Evolutionary conservation across 2,329 filamentous ascomycete species (phyloP).

Genomic region (Moelleriella libera): DNA sequence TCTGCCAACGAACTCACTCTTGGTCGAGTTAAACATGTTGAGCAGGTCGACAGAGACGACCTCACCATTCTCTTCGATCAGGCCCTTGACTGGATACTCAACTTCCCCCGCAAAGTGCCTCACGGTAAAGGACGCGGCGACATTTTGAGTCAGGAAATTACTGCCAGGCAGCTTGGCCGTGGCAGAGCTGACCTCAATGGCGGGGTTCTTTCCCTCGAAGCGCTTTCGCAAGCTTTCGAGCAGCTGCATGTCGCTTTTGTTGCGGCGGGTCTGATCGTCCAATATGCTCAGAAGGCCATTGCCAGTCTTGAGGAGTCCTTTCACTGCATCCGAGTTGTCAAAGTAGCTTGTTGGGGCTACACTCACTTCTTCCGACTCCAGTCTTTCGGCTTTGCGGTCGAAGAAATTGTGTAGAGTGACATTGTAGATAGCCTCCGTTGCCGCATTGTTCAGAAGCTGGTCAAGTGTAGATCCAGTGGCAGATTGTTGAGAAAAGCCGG

Average conservation of each 20-base stretch:
- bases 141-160: constrained; percentile 79
- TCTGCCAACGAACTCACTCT: constrained; percentile 75
- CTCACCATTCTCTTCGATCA: constrained; percentile 93
- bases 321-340: constrained; percentile 90
- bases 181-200: constrained; percentile 65
- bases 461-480: constrained; percentile 78
- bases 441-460: constrained; percentile 88
- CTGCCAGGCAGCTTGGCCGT: constrained; percentile 70
- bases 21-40: constrained; percentile 80
- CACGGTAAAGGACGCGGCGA: constrained; percentile 70
- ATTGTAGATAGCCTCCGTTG: constrained; percentile 84
- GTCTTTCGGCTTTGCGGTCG: constrained; percentile 79
- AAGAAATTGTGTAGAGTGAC: constrained; percentile 93
- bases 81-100: constrained; percentile 74
- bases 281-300: constrained; percentile 90
- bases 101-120: constrained; percentile 95
- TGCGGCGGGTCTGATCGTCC: constrained; percentile 86
- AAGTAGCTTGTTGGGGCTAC: constrained; percentile 93
- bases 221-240: constrained; percentile 83
- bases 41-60: constrained; percentile 91
- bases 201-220: constrained; percentile 87
- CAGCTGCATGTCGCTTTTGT: constrained; percentile 78
- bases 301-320: constrained; percentile 77
- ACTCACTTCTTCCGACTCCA: constrained; percentile 86
- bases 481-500: constrained; percentile 76